Percentiles rank a stretch among this genome's conserved stretches.
These are phyloP conservation scores for Pyrenophora tritici-repentis DNA, from an alignment of 2,329 filamentous ascomycete genomes.

Conservation along the genomic window DNA sequence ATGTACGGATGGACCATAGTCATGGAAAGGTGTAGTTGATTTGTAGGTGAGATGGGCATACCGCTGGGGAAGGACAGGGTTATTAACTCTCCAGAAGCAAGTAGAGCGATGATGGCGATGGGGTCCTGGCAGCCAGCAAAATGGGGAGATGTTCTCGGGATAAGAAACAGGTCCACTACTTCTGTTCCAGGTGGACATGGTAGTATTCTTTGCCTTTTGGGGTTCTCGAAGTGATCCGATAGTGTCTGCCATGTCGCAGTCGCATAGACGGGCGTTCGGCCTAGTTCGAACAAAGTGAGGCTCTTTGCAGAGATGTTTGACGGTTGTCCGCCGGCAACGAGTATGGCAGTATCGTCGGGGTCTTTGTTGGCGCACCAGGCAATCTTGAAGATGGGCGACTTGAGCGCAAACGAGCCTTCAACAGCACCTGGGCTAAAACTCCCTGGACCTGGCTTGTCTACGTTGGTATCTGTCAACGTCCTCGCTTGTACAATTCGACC, in stretches of 20 bases:
- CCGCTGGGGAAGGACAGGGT: slow-evolving; percentile 93
- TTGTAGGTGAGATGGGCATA: slow-evolving; percentile 87
- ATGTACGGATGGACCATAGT: slow-evolving; percentile 91
- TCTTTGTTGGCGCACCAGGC: slow-evolving; percentile 95
- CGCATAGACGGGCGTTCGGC: slow-evolving; percentile 84
- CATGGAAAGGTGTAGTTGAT: slow-evolving; percentile 86
- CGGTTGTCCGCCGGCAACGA: slow-evolving; percentile 81
- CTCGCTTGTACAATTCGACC: slow-evolving; percentile 82
- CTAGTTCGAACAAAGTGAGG: slow-evolving; percentile 87
- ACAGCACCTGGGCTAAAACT: slow-evolving; percentile 50
- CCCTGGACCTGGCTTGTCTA: slow-evolving; percentile 68
- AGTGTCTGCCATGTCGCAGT: slow-evolving; percentile 90
- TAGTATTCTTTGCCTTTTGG: slow-evolving; percentile 72
- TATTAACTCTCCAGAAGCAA: slow-evolving; percentile 85
- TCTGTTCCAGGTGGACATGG: slow-evolving; percentile 77
- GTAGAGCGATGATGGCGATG: slow-evolving; percentile 76
- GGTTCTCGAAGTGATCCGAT: slow-evolving; percentile 75
- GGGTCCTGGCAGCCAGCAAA: slow-evolving; percentile 90
- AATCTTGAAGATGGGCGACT: slow-evolving; percentile 77
- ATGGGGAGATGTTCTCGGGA: slow-evolving; percentile 82
- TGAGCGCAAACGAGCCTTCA: slow-evolving; percentile 61
- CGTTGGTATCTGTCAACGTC: slow-evolving; percentile 73
- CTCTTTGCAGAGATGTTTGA: slow-evolving; percentile 72
- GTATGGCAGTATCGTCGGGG: slow-evolving; percentile 86
- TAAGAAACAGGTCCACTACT: slow-evolving; percentile 78